Evolutionary conservation across 192 early-diverging fungal species (phyloP).

Genomic region (Coemansia sp.): DNA sequence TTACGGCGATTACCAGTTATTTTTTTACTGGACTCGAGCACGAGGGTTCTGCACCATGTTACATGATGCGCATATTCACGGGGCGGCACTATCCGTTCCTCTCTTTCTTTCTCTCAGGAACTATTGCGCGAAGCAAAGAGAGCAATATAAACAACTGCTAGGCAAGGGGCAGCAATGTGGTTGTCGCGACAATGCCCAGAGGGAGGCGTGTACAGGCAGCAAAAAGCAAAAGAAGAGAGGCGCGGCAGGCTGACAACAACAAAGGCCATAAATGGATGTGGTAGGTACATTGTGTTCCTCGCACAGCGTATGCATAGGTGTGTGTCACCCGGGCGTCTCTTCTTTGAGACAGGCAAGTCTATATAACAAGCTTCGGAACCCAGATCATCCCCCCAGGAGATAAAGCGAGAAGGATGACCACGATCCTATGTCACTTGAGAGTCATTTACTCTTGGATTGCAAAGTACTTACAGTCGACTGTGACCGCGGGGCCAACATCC

Average conservation of each 20-base stretch:
- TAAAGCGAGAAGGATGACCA: not conserved
- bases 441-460: not conserved
- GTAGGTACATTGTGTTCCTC: constrained; percentile 1
- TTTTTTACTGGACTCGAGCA: not conserved
- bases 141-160: not conserved
- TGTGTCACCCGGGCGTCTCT: constrained; percentile 3
- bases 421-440: not conserved
- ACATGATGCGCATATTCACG: not conserved
- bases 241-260: not conserved
- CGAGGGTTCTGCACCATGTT: not conserved
- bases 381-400: not conserved
- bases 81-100: not conserved
- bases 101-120: not conserved
- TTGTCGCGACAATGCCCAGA: not conserved
- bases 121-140: not conserved
- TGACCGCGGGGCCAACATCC: constrained; percentile 70
- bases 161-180: not conserved
- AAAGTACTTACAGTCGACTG: constrained; percentile 50
- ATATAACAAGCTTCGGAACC: not conserved
- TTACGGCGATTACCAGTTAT: not conserved
- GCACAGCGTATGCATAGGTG: constrained; percentile 1
- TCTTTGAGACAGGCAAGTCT: not conserved
- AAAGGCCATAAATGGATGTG: not conserved
- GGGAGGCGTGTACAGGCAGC: not conserved
- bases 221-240: not conserved